A percentile compares a stretch with the other conserved stretches of the same genome.
Evolutionary conservation across 805 yeast species (phyloP).

Genomic region (Wickerhamomyces silvicola): DNA sequence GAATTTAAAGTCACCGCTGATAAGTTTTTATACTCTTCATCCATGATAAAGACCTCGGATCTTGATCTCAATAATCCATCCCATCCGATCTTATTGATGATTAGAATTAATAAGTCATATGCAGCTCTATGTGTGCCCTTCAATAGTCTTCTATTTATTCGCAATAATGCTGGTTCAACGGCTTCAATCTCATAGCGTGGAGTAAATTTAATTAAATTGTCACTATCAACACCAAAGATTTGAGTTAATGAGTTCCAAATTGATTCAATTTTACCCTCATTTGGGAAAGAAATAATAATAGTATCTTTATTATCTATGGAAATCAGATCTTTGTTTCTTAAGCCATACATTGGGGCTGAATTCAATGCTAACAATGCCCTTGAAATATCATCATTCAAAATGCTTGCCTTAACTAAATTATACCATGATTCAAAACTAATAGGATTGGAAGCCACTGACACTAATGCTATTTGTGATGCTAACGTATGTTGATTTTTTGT

Average conservation of each 20-base stretch:
- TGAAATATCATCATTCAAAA: slow-evolving; percentile 45
- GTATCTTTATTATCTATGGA: slow-evolving; percentile 37
- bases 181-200: slow-evolving; percentile 29
- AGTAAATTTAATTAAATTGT: slow-evolving; percentile 16
- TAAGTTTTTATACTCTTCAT: slow-evolving; percentile 49
- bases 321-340: slow-evolving; percentile 33
- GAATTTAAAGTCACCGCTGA: slow-evolving; percentile 17
- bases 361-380: slow-evolving; percentile 65
- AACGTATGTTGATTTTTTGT: slow-evolving; percentile 43
- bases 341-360: slow-evolving; percentile 64
- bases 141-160: slow-evolving; percentile 44
- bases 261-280: slow-evolving; percentile 43
- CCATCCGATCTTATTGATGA: slow-evolving; percentile 77
- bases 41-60: slow-evolving; percentile 75
- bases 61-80: slow-evolving; percentile 61
- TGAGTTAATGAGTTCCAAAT: slow-evolving; percentile 36
- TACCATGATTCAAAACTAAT: slow-evolving; percentile 74
- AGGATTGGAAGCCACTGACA: slow-evolving; percentile 64
- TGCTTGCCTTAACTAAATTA: slow-evolving; percentile 51
- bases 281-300: slow-evolving; percentile 43
- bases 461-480: slow-evolving; percentile 54
- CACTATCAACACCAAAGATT: slow-evolving; percentile 22
- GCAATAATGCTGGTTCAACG: slow-evolving; percentile 41
- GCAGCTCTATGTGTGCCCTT: slow-evolving; percentile 51
- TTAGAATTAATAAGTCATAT: slow-evolving; percentile 63